A percentile compares a stretch with the other conserved stretches of the same genome.
phyloP scores from a whole-genome alignment of 495 filamentous ascomycete genomes.

The Trichoderma orchidacearum region DNA sequence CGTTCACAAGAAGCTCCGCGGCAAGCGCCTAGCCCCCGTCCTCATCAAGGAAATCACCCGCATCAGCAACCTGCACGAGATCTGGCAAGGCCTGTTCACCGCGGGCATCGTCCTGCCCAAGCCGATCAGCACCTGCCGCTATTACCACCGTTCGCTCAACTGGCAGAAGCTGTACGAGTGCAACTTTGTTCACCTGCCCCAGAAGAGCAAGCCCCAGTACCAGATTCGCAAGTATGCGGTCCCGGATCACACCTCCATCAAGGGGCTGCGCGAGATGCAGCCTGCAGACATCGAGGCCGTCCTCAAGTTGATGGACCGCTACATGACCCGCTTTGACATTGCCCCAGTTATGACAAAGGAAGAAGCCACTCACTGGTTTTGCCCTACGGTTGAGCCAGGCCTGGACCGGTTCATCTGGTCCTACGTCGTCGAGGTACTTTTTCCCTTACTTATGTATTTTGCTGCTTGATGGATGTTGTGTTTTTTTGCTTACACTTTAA shows the following conservation, averaged over 20 bases:
- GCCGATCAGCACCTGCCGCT: slow-evolving; percentile 81
- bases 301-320: slow-evolving; percentile 58
- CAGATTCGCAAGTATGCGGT: slow-evolving; percentile 72
- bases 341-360: slow-evolving; percentile 67
- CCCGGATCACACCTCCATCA: slow-evolving; percentile 52
- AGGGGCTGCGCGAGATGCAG: slow-evolving; percentile 68
- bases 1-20: slow-evolving; percentile 92
- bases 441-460: not conserved
- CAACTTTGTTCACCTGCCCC: slow-evolving; percentile 73
- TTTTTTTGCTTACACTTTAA: not conserved
- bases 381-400: slow-evolving; percentile 44
- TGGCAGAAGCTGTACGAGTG: slow-evolving; percentile 94
- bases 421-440: slow-evolving; percentile 69
- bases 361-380: slow-evolving; percentile 80
- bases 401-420: slow-evolving; percentile 79
- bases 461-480: not conserved
- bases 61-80: slow-evolving; percentile 64
- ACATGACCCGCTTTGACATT: slow-evolving; percentile 66
- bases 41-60: slow-evolving; percentile 96
- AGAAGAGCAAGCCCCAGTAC: slow-evolving; percentile 63
- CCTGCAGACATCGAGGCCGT: slow-evolving; percentile 70
- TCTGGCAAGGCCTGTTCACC: slow-evolving; percentile 94
- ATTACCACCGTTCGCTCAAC: slow-evolving; percentile 84
- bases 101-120: slow-evolving; percentile 80
- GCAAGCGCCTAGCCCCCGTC: slow-evolving; percentile 80